Evolutionary conservation across 345 rosid species (phyloP).

Genomic region (Citrus glauca): DNA sequence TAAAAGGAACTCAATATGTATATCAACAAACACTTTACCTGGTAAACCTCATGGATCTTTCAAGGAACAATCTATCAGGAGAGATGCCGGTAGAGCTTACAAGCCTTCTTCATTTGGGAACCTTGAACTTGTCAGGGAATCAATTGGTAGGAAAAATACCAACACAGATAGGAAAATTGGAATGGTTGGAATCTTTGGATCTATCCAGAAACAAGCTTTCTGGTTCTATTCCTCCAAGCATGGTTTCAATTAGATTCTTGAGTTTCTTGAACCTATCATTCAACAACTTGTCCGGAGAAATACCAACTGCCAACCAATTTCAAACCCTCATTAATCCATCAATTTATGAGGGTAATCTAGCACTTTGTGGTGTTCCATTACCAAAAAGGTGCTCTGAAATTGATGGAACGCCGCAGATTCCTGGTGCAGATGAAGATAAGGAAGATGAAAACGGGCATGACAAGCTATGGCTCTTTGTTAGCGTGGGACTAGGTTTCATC

Average conservation of each 20-base stretch:
- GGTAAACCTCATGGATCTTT: not conserved
- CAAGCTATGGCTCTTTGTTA: not conserved
- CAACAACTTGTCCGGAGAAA: constrained; percentile 23
- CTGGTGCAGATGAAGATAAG: not conserved
- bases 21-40: not conserved
- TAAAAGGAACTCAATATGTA: too few species aligned
- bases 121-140: constrained; percentile 5
- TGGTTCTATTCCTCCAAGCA: constrained; percentile 16
- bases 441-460: not conserved
- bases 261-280: constrained; percentile 16
- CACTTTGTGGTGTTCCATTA: constrained; percentile 22
- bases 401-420: not conserved
- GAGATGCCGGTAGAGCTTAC: not conserved
- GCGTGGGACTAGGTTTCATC: constrained; percentile 4
- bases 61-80: constrained; percentile 2
- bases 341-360: constrained; percentile 16
- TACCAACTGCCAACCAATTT: constrained; percentile 19
- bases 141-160: constrained; percentile 11
- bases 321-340: constrained; percentile 15
- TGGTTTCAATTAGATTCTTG: not conserved
- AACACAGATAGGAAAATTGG: constrained; percentile 3
- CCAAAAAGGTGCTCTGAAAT: not conserved
- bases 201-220: constrained; percentile 17
- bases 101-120: not conserved
- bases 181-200: constrained; percentile 11